Evolutionary conservation across 176 grass and related monocot genomes (phyloP), one percentile per base, ranked within the genome.

Genomic region (Elymus sibiricus): DNA sequence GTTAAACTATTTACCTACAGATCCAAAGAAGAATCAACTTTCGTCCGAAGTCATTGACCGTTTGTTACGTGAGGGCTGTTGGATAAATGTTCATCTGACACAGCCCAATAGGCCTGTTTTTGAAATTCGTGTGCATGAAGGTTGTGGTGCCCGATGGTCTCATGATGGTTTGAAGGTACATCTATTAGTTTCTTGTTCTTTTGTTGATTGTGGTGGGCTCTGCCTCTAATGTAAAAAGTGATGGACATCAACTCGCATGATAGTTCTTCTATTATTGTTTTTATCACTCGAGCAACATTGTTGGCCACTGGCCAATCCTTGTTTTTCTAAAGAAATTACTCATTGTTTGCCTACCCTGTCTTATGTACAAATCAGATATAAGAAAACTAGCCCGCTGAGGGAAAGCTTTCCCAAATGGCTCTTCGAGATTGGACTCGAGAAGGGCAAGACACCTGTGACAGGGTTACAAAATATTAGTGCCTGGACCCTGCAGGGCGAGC

Each of bases 61-160:
- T 79, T 80, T 98, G 71, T 86, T 98, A 70, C 39, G 69, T 77
- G 83, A 92, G 22, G 89, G 82, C 47, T 95, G 90, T 84, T 95
- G 91, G 91, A 98, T 94, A 87, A 98, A 98, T 87, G 64, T 94
- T 58, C 91, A 98, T 78, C 73, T 94, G 74, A 94, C 84, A 82
- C 86, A 88, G 38, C 88, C 93, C 11, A 79, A 92, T 86, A 88
- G 85, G 24, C 73, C 85, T 81, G 86, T 98, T 84, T 98, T 95
- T 79, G 93, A 98, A 85, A 92, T 98, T 22, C 93, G 93, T 76
- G 93, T 94, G 47, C 39, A 16, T 79, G 86, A 98, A 74, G 96
- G 96, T 64, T 98, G 92, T 88, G 96, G 91, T 24, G 93, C 96
- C 47, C 89, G 93, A 65, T 98, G 96, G 96, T 98, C 88, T 92